Evolutionary conservation across 345 rosid genomes (phyloP).

Genomic region (Eucalyptus erythrocorys): DNA sequence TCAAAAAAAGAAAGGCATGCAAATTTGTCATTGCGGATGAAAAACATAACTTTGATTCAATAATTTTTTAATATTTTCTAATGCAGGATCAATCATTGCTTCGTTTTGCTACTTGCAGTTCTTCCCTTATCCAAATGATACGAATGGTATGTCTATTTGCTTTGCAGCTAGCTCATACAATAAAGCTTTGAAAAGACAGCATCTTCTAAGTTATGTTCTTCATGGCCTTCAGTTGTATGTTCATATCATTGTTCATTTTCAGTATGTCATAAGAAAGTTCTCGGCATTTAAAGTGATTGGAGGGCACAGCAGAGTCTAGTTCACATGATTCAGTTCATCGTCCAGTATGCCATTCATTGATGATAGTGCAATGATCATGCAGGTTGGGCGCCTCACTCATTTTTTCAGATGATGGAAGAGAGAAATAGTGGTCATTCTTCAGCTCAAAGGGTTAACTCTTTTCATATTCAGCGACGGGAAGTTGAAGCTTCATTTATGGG

Average conservation of each 20-base stretch:
- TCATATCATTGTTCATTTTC: not conserved
- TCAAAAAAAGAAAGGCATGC: not conserved
- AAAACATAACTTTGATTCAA: not conserved
- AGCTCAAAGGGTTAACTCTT: constrained; percentile 1
- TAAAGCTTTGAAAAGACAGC: not conserved
- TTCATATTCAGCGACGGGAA: not conserved
- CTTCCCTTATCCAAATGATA: constrained; percentile 37
- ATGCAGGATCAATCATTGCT: constrained; percentile 21
- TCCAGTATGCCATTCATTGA: not conserved
- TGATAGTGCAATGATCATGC: not conserved
- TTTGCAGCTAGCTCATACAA: not conserved
- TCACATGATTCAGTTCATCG: not conserved
- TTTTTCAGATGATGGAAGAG: constrained; percentile 31
- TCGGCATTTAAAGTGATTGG: not conserved
- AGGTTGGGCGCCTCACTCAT: constrained; percentile 64
- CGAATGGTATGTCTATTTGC: constrained; percentile 12
- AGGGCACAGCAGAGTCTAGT: not conserved
- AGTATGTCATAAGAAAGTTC: not conserved
- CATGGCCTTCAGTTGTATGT: not conserved
- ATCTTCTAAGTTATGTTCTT: not conserved
- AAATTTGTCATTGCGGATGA: not conserved
- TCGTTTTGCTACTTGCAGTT: constrained; percentile 46
- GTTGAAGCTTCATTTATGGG: not conserved
- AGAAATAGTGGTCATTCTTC: not conserved
- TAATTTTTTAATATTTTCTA: not conserved